Evolutionary conservation across 1,284 basidiomycete species (phyloP), one percentile per base, ranked within the genome.

Genomic region (Microbotryum violaceum): DNA sequence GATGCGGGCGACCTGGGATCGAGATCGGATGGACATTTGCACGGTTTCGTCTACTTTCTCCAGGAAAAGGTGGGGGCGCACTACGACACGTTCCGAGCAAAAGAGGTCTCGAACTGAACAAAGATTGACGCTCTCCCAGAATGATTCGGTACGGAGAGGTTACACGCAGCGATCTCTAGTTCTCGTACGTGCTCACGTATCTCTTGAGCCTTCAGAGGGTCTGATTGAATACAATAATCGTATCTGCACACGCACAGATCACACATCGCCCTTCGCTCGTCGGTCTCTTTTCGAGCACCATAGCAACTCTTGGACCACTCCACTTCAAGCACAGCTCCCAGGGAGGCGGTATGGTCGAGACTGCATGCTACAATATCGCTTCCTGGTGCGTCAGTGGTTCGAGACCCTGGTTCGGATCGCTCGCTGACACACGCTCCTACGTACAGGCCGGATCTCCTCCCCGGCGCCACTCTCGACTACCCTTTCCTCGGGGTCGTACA

Each of bases 221-320:
- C 21, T 6, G 29, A 7, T 45, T 6, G 27, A 27, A 27, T 27
- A 27, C 0, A 27, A 27, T 27, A 27, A 27, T 6, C 27, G 27
- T 27, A 27, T 27, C 27, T 27, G 27, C 27, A 6, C 27, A 16
- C 37, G 51, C 18, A 16, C 54, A 66, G 65, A 64, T 71, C 23
- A 87, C 90, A 0, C 85, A 89, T 63, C 82, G 88, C 49, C 85
- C 89, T 67, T 91, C 88, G 72, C 89, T 92, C 0, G 82, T 88
- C 0, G 71, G 71, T n/a, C 77, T 98, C 9, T 97, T 90, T 76
- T 81, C 83, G 45, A 79, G 82, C 20, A 75, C 92, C 6, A 78
- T 87, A 14, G 78, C 81, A 20, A 81, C 83, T 50, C 80, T 96
- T 44, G 91, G 90, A 0, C 87, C 89, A 0, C 76, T 86, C 27